Conservation (phyloP, 1,139 yeast species). For the Lodderomyces orthopsilosis region DNA sequence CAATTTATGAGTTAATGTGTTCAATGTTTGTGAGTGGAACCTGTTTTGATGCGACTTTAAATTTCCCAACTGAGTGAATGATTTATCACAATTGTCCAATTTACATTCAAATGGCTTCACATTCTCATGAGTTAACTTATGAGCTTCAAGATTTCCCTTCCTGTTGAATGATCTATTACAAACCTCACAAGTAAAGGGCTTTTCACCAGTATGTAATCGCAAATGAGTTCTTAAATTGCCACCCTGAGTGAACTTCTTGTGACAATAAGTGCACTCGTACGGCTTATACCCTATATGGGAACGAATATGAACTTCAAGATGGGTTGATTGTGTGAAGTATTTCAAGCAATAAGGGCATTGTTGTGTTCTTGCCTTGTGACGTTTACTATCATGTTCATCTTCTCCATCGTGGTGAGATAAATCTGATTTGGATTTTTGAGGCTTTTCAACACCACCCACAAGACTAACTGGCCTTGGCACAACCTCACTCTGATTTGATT, state of each 20-base stretch:
- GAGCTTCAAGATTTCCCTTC: constrained; percentile 89
- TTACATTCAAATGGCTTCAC: constrained; percentile 77
- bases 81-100: constrained; percentile 77
- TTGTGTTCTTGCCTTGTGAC: constrained; percentile 48
- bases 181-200: constrained; percentile 73
- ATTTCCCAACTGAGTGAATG: constrained; percentile 89
- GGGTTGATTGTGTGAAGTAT: constrained; percentile 71
- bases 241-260: constrained; percentile 84
- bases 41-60: constrained; percentile 91
- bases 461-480: constrained; percentile 65
- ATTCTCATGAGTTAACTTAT: constrained; percentile 74
- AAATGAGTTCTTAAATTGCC: constrained; percentile 88
- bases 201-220: constrained; percentile 88
- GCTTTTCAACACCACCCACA: constrained; percentile 83
- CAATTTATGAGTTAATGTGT: constrained; percentile 57
- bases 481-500: constrained; percentile 23
- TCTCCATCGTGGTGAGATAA: constrained; percentile 4
- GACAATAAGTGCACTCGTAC: constrained; percentile 75
- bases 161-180: constrained; percentile 79
- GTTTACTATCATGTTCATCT: constrained; percentile 19
- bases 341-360: constrained; percentile 71
- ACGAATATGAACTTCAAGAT: constrained; percentile 73
- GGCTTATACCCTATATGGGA: constrained; percentile 80
- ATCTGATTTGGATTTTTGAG: constrained; percentile 30
- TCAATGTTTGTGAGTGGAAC: constrained; percentile 73